These are phyloP conservation scores for Geranium incanum DNA, from an alignment of 441 rosid species.

Conservation along the genomic window DNA sequence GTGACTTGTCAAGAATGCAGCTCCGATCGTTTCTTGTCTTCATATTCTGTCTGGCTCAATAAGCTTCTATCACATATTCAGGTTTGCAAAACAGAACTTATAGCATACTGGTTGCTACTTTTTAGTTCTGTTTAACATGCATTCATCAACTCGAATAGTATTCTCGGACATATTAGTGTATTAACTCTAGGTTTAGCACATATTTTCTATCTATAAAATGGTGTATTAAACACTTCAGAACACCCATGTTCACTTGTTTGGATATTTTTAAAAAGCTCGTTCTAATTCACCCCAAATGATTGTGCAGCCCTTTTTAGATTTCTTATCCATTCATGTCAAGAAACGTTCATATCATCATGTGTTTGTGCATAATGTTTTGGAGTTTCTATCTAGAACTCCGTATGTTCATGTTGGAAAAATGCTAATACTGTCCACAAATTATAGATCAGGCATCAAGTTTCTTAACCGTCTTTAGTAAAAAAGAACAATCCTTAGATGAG, in stretches of 20 bases:
- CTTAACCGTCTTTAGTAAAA: not conserved
- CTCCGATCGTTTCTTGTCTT: slow-evolving; percentile 50
- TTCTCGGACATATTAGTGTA: not conserved
- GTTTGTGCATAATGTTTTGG: not conserved
- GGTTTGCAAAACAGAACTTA: slow-evolving; percentile 29
- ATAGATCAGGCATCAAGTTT: not conserved
- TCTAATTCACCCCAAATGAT: not conserved
- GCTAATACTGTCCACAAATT: not conserved
- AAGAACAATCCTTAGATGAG: not conserved
- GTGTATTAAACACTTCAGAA: not conserved
- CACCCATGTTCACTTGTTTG: not conserved
- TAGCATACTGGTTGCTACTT: slow-evolving; percentile 6
- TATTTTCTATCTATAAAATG: not conserved
- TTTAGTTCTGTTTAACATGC: not conserved
- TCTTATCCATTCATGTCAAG: not conserved
- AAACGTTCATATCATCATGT: not conserved
- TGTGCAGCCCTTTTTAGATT: not conserved
- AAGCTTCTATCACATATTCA: slow-evolving; percentile 46
- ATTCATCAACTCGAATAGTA: not conserved
- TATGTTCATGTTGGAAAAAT: not conserved
- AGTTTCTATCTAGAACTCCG: not conserved
- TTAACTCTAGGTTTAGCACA: not conserved
- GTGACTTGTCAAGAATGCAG: slow-evolving; percentile 69
- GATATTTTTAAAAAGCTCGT: not conserved
- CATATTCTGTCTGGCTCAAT: slow-evolving; percentile 57